Evolutionary conservation across 2,329 filamentous ascomycete genomes (phyloP).

Genomic region (Beauveria medogensis): DNA sequence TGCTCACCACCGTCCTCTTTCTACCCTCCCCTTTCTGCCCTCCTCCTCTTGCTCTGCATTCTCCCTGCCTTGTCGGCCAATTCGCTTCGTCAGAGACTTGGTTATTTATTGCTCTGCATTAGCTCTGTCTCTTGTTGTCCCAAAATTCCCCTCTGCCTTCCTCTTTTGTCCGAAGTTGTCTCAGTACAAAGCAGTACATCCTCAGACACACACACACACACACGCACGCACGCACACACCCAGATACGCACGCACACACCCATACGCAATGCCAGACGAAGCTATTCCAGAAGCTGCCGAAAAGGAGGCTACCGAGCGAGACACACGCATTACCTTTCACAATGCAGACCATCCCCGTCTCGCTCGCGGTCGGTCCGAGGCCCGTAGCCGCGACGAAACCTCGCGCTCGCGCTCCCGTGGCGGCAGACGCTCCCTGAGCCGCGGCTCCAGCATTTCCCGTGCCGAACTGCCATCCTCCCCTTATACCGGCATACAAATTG

Average conservation of each 20-base stretch:
- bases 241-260: not conserved
- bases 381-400: not conserved
- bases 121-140: not conserved
- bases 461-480: slow-evolving; percentile 23
- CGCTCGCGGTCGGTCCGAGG: slow-evolving; percentile 14
- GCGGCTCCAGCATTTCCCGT: slow-evolving; percentile 15
- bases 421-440: slow-evolving; percentile 16
- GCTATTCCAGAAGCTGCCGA: slow-evolving; percentile 15
- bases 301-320: slow-evolving; percentile 17
- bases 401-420: slow-evolving; percentile 17
- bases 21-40: not conserved
- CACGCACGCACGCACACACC: not conserved
- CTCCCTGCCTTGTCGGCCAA: not conserved
- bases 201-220: not conserved
- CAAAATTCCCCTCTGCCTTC: not conserved
- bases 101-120: not conserved
- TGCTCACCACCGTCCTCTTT: not conserved
- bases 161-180: not conserved
- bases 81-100: not conserved
- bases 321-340: slow-evolving; percentile 20
- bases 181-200: not conserved
- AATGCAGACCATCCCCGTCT: slow-evolving; percentile 16
- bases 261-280: slow-evolving; percentile 15
- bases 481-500: slow-evolving; percentile 30
- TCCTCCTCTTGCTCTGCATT: not conserved